Evolutionary conservation across 1,284 basidiomycete genomes (phyloP).

Genomic region (Leccinum pachyderme): DNA sequence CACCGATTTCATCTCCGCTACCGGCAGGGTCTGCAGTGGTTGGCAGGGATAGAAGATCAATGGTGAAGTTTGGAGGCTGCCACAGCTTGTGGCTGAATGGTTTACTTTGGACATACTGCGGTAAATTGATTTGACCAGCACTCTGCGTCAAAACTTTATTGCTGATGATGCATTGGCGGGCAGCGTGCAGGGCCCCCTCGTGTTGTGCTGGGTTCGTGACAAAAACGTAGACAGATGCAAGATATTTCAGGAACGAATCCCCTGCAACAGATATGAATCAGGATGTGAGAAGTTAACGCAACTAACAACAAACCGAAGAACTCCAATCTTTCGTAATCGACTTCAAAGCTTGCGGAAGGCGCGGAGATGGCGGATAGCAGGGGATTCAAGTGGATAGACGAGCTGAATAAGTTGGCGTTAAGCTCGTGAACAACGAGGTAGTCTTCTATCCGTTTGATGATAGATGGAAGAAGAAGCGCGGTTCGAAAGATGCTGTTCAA

Average conservation of each 20-base stretch:
- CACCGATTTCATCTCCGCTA: constrained; percentile 29
- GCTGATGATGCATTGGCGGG: constrained; percentile 67
- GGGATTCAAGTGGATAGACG: constrained; percentile 55
- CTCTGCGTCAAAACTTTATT: constrained; percentile 62
- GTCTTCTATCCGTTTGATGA: constrained; percentile 67
- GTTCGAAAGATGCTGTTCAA: constrained; percentile 59
- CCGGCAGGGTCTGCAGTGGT: constrained; percentile 19
- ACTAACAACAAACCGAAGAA: constrained; percentile 56
- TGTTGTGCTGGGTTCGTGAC: constrained; percentile 58
- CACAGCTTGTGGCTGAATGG: constrained; percentile 66
- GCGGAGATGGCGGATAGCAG: constrained; percentile 66
- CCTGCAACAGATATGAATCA: constrained; percentile 42
- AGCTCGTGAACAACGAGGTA: constrained; percentile 72
- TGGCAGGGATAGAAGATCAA: constrained; percentile 20
- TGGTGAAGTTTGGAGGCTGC: constrained; percentile 52
- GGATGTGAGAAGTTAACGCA: constrained; percentile 11
- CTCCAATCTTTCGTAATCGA: constrained; percentile 79
- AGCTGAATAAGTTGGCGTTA: constrained; percentile 65
- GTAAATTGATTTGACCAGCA: constrained; percentile 56
- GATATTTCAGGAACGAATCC: constrained; percentile 77
- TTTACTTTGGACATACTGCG: constrained; percentile 68
- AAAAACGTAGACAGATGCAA: constrained; percentile 72
- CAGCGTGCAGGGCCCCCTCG: constrained; percentile 63
- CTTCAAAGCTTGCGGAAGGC: constrained; percentile 62
- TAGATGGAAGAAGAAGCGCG: constrained; percentile 66